Evolutionary conservation across 2,329 filamentous ascomycete genomes (phyloP).

Genomic region (Myriosclerotinia curreyana): DNA sequence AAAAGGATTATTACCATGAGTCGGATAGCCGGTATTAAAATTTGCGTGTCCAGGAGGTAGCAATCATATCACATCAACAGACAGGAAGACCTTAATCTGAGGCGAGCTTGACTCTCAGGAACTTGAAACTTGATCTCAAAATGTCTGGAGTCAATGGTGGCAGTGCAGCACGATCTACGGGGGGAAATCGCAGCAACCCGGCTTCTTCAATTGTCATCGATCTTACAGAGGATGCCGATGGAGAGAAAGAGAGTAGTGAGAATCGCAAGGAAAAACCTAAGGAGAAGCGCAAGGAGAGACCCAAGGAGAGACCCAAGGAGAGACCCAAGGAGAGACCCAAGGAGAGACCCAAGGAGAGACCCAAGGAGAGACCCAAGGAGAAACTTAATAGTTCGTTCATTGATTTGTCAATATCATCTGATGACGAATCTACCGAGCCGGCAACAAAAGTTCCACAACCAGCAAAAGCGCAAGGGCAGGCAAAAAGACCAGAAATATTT

Average conservation of each 20-base stretch:
- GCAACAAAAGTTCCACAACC: too few relatives aligned
- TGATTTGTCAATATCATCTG: constrained; percentile 3
- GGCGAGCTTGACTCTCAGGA: not conserved
- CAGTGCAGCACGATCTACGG: not conserved
- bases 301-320: not conserved
- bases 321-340: not conserved
- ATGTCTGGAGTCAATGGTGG: not conserved
- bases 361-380: not conserved
- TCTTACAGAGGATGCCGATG: not conserved
- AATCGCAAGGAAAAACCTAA: not conserved
- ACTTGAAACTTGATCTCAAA: not conserved
- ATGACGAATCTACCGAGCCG: not conserved
- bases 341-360: not conserved
- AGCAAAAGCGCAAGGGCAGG: not conserved
- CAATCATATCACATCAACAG: not conserved
- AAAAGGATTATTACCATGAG: not conserved
- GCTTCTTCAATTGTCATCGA: not conserved
- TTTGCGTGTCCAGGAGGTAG: not conserved
- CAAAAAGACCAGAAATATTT: not conserved
- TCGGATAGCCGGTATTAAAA: not conserved
- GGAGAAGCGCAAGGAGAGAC: too few relatives aligned
- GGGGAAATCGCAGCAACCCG: not conserved
- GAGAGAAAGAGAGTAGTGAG: not conserved
- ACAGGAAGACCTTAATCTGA: not conserved
- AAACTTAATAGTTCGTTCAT: not conserved